A percentile compares a stretch with the other conserved stretches of the same genome.
phyloP scores from a whole-genome alignment of 768 basidiomycete genomes.

The Trametes cinnabarina region DNA sequence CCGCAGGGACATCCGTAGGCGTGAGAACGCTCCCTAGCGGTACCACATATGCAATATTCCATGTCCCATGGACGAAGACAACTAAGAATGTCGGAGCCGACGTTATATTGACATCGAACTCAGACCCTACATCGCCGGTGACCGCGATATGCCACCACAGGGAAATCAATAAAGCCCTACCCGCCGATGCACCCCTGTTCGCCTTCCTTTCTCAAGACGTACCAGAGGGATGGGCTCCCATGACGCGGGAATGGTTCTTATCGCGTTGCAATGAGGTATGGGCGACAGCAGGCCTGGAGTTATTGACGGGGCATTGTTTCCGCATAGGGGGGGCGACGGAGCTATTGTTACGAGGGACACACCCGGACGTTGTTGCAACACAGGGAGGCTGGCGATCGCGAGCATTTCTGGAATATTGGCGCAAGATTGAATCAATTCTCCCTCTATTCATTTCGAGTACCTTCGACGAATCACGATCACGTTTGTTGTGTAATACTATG shows the following conservation, averaged over 20 bases:
- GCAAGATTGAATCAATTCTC: constrained; percentile 16
- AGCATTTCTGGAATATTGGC: constrained; percentile 28
- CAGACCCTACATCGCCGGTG: constrained; percentile 17
- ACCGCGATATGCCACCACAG: constrained; percentile 30
- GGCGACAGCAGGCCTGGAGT: background rate
- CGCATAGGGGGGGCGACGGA: constrained; percentile 27
- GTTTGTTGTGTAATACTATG: background rate
- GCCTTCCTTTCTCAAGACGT: background rate
- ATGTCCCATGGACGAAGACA: constrained; percentile 40
- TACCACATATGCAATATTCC: constrained; percentile 19
- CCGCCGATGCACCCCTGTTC: background rate
- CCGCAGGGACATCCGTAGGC: background rate
- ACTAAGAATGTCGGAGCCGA: constrained; percentile 28
- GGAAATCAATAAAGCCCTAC: background rate
- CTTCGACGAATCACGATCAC: background rate
- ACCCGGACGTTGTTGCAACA: constrained; percentile 21
- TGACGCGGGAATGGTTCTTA: constrained; percentile 13
- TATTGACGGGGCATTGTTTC: constrained; percentile 21
- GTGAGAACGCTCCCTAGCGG: background rate
- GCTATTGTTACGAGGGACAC: constrained; percentile 19
- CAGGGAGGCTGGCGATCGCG: constrained; percentile 24
- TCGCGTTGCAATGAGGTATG: constrained; percentile 16
- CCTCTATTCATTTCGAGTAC: constrained; percentile 13
- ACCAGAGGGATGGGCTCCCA: background rate
- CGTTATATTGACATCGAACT: constrained; percentile 26